These are phyloP conservation scores for Xylaria sp. DNA, from an alignment of 2,329 filamentous ascomycete genomes.

Conservation along the genomic window DNA sequence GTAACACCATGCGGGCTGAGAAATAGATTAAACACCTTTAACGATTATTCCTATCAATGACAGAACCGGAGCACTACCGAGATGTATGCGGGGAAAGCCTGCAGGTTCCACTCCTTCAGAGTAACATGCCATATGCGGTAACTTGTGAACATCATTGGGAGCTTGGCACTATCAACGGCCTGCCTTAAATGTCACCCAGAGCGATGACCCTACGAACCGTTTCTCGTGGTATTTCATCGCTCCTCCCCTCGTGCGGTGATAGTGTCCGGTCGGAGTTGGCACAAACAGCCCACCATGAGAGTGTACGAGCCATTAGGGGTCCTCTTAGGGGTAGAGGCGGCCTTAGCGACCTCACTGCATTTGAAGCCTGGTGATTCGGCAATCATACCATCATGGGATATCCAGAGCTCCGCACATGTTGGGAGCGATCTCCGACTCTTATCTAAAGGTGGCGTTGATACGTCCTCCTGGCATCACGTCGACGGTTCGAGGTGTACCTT, in stretches of 20 bases:
- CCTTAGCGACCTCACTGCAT: conserved; percentile 34
- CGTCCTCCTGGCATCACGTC: conserved; percentile 63
- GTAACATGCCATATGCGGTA: conserved; percentile 35
- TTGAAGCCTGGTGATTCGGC: conserved; percentile 41
- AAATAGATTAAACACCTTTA: conserved; percentile 19
- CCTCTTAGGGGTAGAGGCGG: conserved; percentile 34
- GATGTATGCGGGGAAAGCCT: conserved; percentile 26
- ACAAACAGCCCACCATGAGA: conserved; percentile 39
- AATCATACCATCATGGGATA: conserved; percentile 59
- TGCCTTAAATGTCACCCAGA: conserved; percentile 25
- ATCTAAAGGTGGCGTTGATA: conserved; percentile 58
- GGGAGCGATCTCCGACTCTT: conserved; percentile 52
- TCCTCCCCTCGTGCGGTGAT: background rate
- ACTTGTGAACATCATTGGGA: conserved; percentile 1
- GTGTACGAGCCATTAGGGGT: conserved; percentile 33
- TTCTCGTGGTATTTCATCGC: background rate
- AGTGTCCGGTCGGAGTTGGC: conserved; percentile 9
- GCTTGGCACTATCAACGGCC: conserved; percentile 16
- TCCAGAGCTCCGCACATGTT: conserved; percentile 58
- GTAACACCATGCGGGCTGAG: background rate
- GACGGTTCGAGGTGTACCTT: conserved; percentile 62
- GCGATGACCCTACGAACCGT: background rate
- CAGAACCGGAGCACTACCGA: conserved; percentile 5
- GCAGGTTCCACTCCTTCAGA: conserved; percentile 26
- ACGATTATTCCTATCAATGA: conserved; percentile 6